Conservation (phyloP, 257 asterid genomes). For the Primulina tabacum region DNA sequence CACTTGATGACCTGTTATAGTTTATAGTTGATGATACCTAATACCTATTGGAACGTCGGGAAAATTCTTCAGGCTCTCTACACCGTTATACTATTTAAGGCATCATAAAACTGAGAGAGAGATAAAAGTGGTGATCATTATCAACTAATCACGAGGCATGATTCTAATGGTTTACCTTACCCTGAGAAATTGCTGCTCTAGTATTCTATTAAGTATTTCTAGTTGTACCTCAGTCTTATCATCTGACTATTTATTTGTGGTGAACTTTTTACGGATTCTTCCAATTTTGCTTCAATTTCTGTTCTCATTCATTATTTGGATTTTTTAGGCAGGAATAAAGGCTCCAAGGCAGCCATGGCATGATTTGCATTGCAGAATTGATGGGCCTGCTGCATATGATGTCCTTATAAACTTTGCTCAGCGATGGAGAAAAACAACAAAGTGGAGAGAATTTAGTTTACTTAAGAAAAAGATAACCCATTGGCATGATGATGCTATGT, state of each 20-base stretch:
- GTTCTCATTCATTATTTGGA: constrained; percentile 15
- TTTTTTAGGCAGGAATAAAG: constrained; percentile 59
- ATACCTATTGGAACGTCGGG: no score
- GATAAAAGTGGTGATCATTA: neutral
- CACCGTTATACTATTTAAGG: no score
- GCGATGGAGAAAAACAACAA: constrained; percentile 97
- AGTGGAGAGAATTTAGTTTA: constrained; percentile 77
- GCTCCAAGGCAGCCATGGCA: constrained; percentile 99
- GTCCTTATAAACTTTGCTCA: constrained; percentile 94
- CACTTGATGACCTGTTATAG: no score
- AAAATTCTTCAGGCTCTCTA: no score
- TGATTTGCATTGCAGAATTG: constrained; percentile 87
- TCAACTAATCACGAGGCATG: neutral
- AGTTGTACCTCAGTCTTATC: constrained; percentile 14
- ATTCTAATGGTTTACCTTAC: neutral
- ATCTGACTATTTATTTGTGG: constrained; percentile 8
- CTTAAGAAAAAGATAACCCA: constrained; percentile 60
- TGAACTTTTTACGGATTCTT: constrained; percentile 13
- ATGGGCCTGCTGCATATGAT: constrained; percentile 97
- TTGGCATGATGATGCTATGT: constrained; percentile 93
- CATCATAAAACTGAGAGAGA: no score
- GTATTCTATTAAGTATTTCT: constrained; percentile 5
- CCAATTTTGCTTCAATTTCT: constrained; percentile 2
- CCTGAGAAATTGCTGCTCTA: neutral
- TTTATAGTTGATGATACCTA: no score